Evolutionary conservation across 345 rosid genomes (phyloP), one percentile per base, ranked within the genome.

Genomic region (Ailanthus altissimus): DNA sequence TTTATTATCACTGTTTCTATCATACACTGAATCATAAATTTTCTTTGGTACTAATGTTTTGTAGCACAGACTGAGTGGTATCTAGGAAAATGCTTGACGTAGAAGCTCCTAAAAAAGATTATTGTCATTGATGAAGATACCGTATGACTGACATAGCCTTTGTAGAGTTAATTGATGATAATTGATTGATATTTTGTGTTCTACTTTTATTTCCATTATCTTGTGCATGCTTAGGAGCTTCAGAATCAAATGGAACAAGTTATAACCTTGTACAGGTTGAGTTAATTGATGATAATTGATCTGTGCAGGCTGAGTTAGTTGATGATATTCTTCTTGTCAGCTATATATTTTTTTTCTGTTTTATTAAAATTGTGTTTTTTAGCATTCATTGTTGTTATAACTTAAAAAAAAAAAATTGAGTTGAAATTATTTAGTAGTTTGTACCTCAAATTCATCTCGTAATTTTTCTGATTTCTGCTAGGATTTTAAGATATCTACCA

Each of bases 181-280:
- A 6, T 46, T 76, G 5, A 6, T 42, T 26, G 3, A 67, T 72
- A 15, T 81, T 63, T 36, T 67, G 54, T 68, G 59, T 71, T 53
- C 56, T 11, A 77, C 49, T 47, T n/a, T 6, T 14, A 49, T 61
- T 26, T 26, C 40, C 13, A 0, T 25, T 49, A 66, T 74, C 45
- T 58, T 84, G 71, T 38, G 49, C 84, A 97, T 97, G 98, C 97
- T 59, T 98, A 97, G 74, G 98, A 92, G 81, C 97, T 97, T 69
- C 97, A 94, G 72, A 92, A 91, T 83, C 89, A 89, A 80, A 97
- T 97, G 98, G 99, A 94, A 70, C 95, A 92, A 50, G 99, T 86
- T 97, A 94, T 84, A 97, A 97, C 74, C 81, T 97, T 23, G 99
- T n/a, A n/a, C n/a, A n/a, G n/a, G n/a, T n/a, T n/a, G n/a, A n/a